These are phyloP conservation scores for Fusarium coffeatum DNA, from an alignment of 2,329 filamentous ascomycete species.

Conservation along the genomic window DNA sequence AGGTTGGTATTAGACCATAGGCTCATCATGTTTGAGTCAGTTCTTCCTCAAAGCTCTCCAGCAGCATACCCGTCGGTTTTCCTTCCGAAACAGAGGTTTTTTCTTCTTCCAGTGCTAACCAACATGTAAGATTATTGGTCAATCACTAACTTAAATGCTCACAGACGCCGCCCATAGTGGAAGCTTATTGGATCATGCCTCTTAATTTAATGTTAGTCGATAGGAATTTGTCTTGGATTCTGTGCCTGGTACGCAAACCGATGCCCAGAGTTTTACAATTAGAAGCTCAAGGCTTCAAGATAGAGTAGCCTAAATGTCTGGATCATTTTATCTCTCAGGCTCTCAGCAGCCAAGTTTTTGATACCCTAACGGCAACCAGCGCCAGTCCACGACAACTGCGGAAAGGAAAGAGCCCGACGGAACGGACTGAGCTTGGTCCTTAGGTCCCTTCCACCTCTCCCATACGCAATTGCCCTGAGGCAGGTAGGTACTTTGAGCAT, in stretches of 20 bases:
- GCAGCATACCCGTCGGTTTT: not conserved
- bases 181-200: conserved; percentile 14
- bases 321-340: not conserved
- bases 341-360: not conserved
- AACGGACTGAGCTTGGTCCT: not conserved
- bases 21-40: not conserved
- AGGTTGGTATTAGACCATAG: not conserved
- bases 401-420: not conserved
- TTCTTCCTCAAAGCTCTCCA: not conserved
- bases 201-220: not conserved
- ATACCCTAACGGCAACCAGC: not conserved
- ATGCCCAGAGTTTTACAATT: not conserved
- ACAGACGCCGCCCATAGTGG: not conserved
- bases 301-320: not conserved
- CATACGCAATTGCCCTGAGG: not conserved
- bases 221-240: conserved; percentile 16
- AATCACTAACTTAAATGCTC: not conserved
- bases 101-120: not conserved
- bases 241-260: not conserved
- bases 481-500: not conserved
- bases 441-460: not conserved
- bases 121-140: conserved; percentile 36
- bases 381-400: not conserved
- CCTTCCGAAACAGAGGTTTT: not conserved
- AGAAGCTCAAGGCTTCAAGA: not conserved